Evolutionary conservation across 495 filamentous ascomycete species (phyloP), one percentile per base, ranked within the genome.

Genomic region (Pseudoneurospora amorphoporcata): DNA sequence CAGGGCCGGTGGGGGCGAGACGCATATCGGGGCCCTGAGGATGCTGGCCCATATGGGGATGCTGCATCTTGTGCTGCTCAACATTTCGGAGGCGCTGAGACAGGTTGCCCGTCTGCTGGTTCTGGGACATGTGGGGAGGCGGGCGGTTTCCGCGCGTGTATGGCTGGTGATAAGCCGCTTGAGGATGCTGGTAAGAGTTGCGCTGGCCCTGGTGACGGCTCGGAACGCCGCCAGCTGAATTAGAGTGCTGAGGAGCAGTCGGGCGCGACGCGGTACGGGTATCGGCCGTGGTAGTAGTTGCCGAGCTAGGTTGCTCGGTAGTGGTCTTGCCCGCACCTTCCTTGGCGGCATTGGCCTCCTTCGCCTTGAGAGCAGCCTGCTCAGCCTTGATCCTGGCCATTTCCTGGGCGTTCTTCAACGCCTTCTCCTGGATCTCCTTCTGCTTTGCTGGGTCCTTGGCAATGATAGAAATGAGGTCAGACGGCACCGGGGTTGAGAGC

Each of bases 391-490:
- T 74, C 70, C 76, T 79, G 19, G 84, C 83, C 19, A 88, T 82
- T 75, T 92, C 90, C 69, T 89, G 87, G 37, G 86, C 88, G 74
- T 93, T 88, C 73, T 84, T 84, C 71, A 91, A 87, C 3, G 92
- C 93, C 77, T 93, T 95, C 78, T 94, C 90, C 73, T 97, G 90
- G 74, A 99, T 98, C 79, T 92, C 88, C 74, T 93, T 88, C 82
- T 99, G 95, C 83, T 98, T 98, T 61, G 83, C 85, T 29, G 92
- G 92, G 79, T 99, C 95, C 79, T 98, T 99, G 29, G 95, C 94
- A 58, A 99, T 90, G 74, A 99, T 99, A 3, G 92, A 90, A 32
- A 99, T 92, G 68, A 99, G 82, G 81, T 99, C 95, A 73, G 88
- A 89, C 8, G 95, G 95, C 9, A 99, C 94, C 10, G 93, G 93